Evolutionary conservation across 179 eudicot species (phyloP), one percentile per base, ranked within the genome.

Genomic region (Amaranthus tricolor): DNA sequence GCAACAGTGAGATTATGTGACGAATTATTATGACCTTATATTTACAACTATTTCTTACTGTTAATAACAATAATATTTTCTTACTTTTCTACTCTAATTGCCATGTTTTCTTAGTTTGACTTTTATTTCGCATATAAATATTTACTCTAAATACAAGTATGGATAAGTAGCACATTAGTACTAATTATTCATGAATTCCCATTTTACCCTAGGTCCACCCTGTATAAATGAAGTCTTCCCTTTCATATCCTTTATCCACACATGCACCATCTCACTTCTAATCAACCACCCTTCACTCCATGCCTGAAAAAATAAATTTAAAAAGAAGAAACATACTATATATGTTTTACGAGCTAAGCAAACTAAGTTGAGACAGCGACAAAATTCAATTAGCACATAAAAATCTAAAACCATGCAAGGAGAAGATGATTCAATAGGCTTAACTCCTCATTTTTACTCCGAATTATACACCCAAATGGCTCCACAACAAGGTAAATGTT

Each of bases 361-460:
- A 17, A 6, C 9, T 6, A 47, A 31, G 51, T 51, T 16, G n/a
- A 15, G 4, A 6, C n/a, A n/a, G 14, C 15, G 10, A 73, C 4
- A 53, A 64, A 64, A 7, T 6, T 21, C 19, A 56, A 6, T 5
- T 6, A 12, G 7, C 6, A 53, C 0, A 54, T 0, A 2, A 5
- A 16, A 17, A 11, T 19, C 13, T 49, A 67, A 9, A 56, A 75
- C 10, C 74, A 78, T 82, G 85, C 82, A 79, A 76, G 59, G 74
- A 44, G 79, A 71, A 51, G 87, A 84, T 78, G 87, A 87, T 75
- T 83, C 80, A 64, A 82, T 76, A 78, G 76, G 40, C 74, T 72
- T 84, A 14, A 74, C 84, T 31, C 82, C 96, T 52, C 84, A 88
- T 79, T 77, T 81, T 51, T 91, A 88, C 81, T 82, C 90, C 45